Evolutionary conservation across 805 yeast genomes (phyloP).

Genomic region (Phaffomyces thermotolerans): DNA sequence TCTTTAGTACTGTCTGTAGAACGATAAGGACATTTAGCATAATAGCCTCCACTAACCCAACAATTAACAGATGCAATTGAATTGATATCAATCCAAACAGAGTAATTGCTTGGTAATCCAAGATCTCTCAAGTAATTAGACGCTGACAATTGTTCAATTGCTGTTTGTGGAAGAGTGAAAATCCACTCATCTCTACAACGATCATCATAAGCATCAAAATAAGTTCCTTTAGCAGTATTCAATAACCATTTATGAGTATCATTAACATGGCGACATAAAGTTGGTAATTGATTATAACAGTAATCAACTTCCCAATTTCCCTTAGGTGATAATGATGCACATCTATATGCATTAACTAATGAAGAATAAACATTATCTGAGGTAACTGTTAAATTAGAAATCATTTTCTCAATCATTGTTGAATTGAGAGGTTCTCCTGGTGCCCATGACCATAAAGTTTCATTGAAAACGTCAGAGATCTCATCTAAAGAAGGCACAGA

Average conservation of each 20-base stretch:
- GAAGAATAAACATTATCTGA: neutral
- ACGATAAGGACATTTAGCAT: slow-evolving; percentile 73
- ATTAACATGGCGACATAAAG: slow-evolving; percentile 45
- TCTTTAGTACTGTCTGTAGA: slow-evolving; percentile 44
- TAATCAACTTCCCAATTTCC: slow-evolving; percentile 59
- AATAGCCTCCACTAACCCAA: slow-evolving; percentile 81
- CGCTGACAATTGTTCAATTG: slow-evolving; percentile 36
- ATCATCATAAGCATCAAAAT: slow-evolving; percentile 32
- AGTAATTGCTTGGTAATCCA: slow-evolving; percentile 21
- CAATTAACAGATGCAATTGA: slow-evolving; percentile 68
- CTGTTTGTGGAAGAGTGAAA: slow-evolving; percentile 43
- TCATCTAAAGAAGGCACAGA: slow-evolving; percentile 21
- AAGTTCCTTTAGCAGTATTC: slow-evolving; percentile 27
- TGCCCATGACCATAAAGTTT: slow-evolving; percentile 72
- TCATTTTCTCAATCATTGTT: neutral
- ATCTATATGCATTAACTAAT: slow-evolving; percentile 30
- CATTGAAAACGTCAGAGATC: slow-evolving; percentile 27
- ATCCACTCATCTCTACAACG: slow-evolving; percentile 24
- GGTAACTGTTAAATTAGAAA: neutral
- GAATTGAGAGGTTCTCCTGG: slow-evolving; percentile 39
- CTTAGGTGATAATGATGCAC: slow-evolving; percentile 32
- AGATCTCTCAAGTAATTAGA: slow-evolving; percentile 13
- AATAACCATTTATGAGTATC: slow-evolving; percentile 40
- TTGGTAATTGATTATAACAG: slow-evolving; percentile 47
- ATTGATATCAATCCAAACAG: slow-evolving; percentile 77